These are phyloP conservation scores for Ophiosphaerella narmari DNA, from an alignment of 2,329 filamentous ascomycete genomes.

Conservation along the genomic window DNA sequence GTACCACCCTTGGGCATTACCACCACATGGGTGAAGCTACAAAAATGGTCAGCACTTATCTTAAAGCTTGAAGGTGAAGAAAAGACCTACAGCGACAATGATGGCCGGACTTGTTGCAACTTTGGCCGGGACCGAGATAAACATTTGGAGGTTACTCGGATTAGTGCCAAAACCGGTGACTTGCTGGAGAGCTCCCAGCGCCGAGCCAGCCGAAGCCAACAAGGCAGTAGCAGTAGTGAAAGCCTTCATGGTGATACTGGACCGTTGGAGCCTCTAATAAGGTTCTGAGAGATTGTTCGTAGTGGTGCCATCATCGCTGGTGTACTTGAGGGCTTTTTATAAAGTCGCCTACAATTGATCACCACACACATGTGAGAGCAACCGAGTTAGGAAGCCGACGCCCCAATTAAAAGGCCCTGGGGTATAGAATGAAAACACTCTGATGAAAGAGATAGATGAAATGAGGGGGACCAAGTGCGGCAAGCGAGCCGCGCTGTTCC, in stretches of 20 bases:
- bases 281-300: constrained; percentile 1
- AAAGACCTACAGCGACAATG: constrained; percentile 58
- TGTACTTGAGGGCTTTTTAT: neutral
- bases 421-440: constrained; percentile 9
- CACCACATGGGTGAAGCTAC: constrained; percentile 35
- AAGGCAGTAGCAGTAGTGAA: constrained; percentile 7
- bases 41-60: neutral
- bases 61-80: constrained; percentile 1
- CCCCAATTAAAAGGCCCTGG: constrained; percentile 4
- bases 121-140: constrained; percentile 54
- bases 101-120: constrained; percentile 55
- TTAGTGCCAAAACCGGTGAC: constrained; percentile 50
- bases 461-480: constrained; percentile 1
- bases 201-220: constrained; percentile 9
- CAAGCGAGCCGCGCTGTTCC: constrained; percentile 1
- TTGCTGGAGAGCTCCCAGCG: constrained; percentile 26
- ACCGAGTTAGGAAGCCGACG: constrained; percentile 9
- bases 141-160: constrained; percentile 57
- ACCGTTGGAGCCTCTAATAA: constrained; percentile 3
- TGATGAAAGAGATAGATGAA: constrained; percentile 1
- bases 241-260: constrained; percentile 10
- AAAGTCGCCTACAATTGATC: neutral
- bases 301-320: neutral
- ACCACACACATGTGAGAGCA: constrained; percentile 2
- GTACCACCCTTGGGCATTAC: constrained; percentile 44